Conservation (phyloP, 768 basidiomycete genomes). For the Hypholoma fasciculare region DNA sequence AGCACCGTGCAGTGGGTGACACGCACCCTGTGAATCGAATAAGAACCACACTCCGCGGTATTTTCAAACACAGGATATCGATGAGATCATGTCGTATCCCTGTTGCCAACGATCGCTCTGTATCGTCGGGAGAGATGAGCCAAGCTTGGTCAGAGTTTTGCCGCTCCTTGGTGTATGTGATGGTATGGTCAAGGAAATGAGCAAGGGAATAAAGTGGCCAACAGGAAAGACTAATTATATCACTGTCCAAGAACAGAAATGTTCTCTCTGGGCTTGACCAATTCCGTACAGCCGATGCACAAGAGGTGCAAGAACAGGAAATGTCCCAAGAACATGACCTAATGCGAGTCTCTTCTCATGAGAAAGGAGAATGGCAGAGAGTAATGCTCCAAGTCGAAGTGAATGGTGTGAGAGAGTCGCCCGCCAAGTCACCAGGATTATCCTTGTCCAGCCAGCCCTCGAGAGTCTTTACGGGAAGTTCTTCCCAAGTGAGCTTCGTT, state of each 20-base stretch:
- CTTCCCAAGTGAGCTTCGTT: neutral
- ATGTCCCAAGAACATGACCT: neutral
- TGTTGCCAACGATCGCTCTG: neutral
- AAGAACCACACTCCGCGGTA: neutral
- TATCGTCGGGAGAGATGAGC: neutral
- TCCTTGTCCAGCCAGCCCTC: neutral
- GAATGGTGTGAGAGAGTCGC: neutral
- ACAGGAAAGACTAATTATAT: neutral
- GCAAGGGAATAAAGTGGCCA: neutral
- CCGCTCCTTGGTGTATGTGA: neutral
- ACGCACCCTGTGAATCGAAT: slow-evolving; percentile 10
- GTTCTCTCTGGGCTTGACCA: neutral
- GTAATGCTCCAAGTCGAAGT: neutral
- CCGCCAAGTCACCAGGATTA: neutral
- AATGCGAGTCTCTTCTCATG: neutral
- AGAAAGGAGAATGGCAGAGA: neutral
- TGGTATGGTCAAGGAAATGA: neutral
- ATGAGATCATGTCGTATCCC: neutral
- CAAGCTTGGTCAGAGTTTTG: neutral
- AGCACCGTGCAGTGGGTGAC: slow-evolving; percentile 6
- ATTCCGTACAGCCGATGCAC: neutral
- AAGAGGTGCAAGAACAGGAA: neutral
- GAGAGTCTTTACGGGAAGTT: neutral
- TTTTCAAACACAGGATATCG: neutral
- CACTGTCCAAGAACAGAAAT: neutral